Conservation (phyloP, 1,139 yeast genomes). For the Petasospora rhodanensis region DNA sequence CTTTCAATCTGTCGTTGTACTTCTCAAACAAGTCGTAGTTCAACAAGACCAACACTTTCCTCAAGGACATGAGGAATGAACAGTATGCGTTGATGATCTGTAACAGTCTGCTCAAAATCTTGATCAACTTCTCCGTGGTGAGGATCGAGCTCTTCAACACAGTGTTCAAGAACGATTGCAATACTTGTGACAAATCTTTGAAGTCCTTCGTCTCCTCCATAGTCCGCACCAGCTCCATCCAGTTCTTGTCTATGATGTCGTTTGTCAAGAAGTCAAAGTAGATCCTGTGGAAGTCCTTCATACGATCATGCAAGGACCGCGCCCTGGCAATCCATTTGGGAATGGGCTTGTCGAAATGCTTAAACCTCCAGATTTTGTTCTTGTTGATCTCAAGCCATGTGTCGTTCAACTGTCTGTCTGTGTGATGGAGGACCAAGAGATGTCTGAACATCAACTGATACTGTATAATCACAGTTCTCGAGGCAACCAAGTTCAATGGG, state of each 20-base stretch:
- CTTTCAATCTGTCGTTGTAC: constrained; percentile 37
- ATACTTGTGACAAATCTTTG: constrained; percentile 43
- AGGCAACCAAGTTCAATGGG: constrained; percentile 74
- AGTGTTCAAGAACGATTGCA: constrained; percentile 60
- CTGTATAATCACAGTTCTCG: constrained; percentile 67
- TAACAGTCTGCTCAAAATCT: constrained; percentile 41
- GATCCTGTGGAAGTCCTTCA: constrained; percentile 56
- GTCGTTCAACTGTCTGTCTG: constrained; percentile 54
- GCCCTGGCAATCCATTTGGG: constrained; percentile 56
- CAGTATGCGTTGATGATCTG: constrained; percentile 51
- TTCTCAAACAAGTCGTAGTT: constrained; percentile 42
- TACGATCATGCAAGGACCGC: constrained; percentile 53
- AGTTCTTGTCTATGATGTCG: constrained; percentile 60
- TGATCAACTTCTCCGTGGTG: constrained; percentile 54
- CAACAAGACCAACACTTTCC: constrained; percentile 52
- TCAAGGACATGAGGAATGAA: constrained; percentile 48
- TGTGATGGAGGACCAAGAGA: constrained; percentile 56
- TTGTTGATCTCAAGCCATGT: constrained; percentile 74
- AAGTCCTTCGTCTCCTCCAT: constrained; percentile 39
- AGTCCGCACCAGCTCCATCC: constrained; percentile 36
- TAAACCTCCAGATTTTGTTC: constrained; percentile 63
- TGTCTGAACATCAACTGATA: constrained; percentile 80
- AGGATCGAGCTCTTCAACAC: constrained; percentile 65
- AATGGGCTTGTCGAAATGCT: constrained; percentile 37
- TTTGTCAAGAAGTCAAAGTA: constrained; percentile 52